Base-by-base conservation (phyloP, 169 alveolate genomes). In the Plasmodium cynomolgi region DNA sequence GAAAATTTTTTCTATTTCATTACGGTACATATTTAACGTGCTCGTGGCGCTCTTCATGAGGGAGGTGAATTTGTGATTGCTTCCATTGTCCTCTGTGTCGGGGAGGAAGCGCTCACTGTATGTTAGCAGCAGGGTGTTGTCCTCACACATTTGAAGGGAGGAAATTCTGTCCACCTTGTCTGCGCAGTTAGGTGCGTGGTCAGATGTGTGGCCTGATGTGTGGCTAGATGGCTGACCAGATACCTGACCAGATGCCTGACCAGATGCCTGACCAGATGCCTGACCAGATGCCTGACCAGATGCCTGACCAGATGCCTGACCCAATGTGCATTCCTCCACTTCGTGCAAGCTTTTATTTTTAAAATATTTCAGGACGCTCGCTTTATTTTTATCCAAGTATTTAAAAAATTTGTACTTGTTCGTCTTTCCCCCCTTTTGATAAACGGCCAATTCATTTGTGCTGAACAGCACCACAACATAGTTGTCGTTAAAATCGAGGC, bases 391-490 rank as follows among this genome's bases (percentile, higher is more conserved):
- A 44, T 81, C 83, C 29, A 88, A 39, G 33, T 80, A 88, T 88
- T 88, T 88, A 68, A 58, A 81, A 80, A 79, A 33, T n/a, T 75
- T 44, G 71, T 58, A 74, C 11, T 83, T 83, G n/a, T 77, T 75
- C 9, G n/a, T 33, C 9, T 50, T 23, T 20, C 23, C 23, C 6
- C 41, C 20, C 47, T 81, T 88, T 62, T 62, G 31, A 29, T 31
- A 88, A 58, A 88, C 39, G 5, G 73, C 50, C 33, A 88, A 20
- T 31, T 88, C 90, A 80, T 88, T 88, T 4, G 88, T 26, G 39
- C 54, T 88, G 77, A 80, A 88, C 26, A 79, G 33, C n/a, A 88
- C 23, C n/a, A 71, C 90, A 20, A 88, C 56, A 33, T 88, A 88
- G 13, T 80, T 54, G 11, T 80, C 33, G 44, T 88, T 88, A 11